These are phyloP conservation scores for Tulasnella sp. DNA, from an alignment of 768 basidiomycete species.

Conservation along the genomic window DNA sequence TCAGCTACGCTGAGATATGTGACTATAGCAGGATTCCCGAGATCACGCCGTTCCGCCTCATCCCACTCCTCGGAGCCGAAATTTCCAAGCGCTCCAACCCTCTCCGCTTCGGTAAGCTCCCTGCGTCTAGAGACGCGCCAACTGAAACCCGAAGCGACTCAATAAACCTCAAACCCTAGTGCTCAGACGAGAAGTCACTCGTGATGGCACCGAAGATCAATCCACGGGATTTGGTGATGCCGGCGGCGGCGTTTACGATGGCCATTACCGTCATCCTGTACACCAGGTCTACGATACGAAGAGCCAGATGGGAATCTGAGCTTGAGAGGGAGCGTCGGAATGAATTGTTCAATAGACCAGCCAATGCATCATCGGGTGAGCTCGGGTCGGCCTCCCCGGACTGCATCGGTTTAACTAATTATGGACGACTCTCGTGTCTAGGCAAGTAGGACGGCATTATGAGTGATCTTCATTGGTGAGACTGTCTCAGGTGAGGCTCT, in stretches of 20 bases:
- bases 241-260: slow-evolving; percentile 15
- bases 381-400: background rate
- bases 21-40: too few species aligned
- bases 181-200: background rate
- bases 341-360: background rate
- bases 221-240: background rate
- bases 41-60: too few species aligned
- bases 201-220: background rate
- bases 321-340: background rate
- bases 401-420: background rate
- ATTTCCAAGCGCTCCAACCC: too few species aligned
- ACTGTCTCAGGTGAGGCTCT: background rate
- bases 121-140: background rate
- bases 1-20: too few species aligned
- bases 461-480: too few species aligned
- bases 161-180: too few species aligned
- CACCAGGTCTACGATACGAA: slow-evolving; percentile 16
- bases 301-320: slow-evolving; percentile 17
- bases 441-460: background rate
- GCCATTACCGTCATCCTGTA: slow-evolving; percentile 18
- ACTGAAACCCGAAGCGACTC: background rate
- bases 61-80: too few species aligned
- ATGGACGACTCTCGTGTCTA: background rate
- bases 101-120: background rate
- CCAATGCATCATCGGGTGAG: background rate